These are phyloP conservation scores for Neospermospora avenae DNA, from an alignment of 2,329 filamentous ascomycete genomes.

Conservation along the genomic window DNA sequence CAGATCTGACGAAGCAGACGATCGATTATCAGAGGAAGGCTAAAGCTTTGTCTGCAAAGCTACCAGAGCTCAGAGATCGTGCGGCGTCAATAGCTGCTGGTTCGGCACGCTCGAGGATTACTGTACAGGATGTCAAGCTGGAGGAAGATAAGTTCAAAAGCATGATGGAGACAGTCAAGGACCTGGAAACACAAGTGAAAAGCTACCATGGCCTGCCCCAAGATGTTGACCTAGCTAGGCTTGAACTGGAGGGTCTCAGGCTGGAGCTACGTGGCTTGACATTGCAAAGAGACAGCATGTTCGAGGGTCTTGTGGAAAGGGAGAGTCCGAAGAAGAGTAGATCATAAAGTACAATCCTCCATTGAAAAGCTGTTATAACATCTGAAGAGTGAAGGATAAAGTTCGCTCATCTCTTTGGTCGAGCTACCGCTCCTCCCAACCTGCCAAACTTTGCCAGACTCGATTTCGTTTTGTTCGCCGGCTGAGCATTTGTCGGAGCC, in stretches of 20 bases:
- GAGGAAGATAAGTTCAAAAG: conserved; percentile 57
- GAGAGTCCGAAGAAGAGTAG: conserved; percentile 50
- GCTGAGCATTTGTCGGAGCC: conserved; percentile 37
- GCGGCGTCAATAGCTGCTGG: conserved; percentile 40
- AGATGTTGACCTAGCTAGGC: conserved; percentile 64
- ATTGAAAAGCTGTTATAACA: conserved; percentile 4
- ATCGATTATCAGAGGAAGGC: conserved; percentile 68
- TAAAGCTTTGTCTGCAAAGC: conserved; percentile 61
- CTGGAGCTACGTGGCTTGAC: conserved; percentile 60
- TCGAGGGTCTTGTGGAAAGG: conserved; percentile 67
- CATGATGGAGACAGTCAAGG: conserved; percentile 55
- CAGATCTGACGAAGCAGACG: conserved; percentile 65
- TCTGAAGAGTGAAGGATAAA: conserved; percentile 2
- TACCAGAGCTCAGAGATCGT: conserved; percentile 63
- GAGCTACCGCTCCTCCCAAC: conserved; percentile 62
- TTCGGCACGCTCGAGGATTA: conserved; percentile 34
- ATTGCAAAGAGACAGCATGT: conserved; percentile 65
- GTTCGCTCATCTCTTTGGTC: conserved; percentile 46
- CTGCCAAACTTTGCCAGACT: conserved; percentile 68
- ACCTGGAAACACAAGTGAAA: conserved; percentile 59
- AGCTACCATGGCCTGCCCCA: conserved; percentile 71
- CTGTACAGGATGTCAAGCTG: conserved; percentile 54
- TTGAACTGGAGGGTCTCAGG: conserved; percentile 66
- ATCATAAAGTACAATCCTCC: conserved; percentile 22
- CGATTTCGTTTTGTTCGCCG: conserved; percentile 55